phyloP scores from a whole-genome alignment of 1,139 yeast species.

The Blastobotrys raffinosifermentans region DNA sequence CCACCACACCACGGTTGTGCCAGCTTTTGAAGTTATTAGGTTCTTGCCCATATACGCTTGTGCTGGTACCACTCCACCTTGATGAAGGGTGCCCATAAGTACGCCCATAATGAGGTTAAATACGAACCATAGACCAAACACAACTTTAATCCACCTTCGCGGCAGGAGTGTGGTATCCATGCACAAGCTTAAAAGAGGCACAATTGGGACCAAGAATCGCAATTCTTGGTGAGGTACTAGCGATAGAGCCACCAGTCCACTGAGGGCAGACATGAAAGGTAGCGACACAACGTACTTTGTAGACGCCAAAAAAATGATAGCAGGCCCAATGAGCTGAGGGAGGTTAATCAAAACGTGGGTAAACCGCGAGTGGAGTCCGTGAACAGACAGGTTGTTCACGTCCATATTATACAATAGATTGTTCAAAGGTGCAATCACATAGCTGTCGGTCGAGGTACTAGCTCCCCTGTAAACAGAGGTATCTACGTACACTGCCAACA shows the following conservation, averaged over 20 bases:
- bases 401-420: conserved; percentile 66
- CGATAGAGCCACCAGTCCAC: conserved; percentile 62
- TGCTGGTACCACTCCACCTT: conserved; percentile 81
- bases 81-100: conserved; percentile 78
- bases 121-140: conserved; percentile 49
- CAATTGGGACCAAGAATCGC: conserved; percentile 70
- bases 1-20: conserved; percentile 57
- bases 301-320: conserved; percentile 41
- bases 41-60: conserved; percentile 38
- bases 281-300: conserved; percentile 24
- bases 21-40: conserved; percentile 25
- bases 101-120: conserved; percentile 59
- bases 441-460: conserved; percentile 19
- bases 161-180: conserved; percentile 38
- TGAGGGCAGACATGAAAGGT: conserved; percentile 48
- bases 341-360: conserved; percentile 70
- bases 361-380: conserved; percentile 77
- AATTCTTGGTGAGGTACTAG: conserved; percentile 86
- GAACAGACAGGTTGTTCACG: conserved; percentile 54
- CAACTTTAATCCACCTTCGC: conserved; percentile 14
- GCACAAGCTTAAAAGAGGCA: conserved; percentile 66
- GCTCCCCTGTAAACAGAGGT: conserved; percentile 34
- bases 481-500: conserved; percentile 48
- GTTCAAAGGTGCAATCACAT: conserved; percentile 67
- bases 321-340: conserved; percentile 82